Conservation (phyloP, 208 protist genomes). For the Endotrypanum monterogeii region DNA sequence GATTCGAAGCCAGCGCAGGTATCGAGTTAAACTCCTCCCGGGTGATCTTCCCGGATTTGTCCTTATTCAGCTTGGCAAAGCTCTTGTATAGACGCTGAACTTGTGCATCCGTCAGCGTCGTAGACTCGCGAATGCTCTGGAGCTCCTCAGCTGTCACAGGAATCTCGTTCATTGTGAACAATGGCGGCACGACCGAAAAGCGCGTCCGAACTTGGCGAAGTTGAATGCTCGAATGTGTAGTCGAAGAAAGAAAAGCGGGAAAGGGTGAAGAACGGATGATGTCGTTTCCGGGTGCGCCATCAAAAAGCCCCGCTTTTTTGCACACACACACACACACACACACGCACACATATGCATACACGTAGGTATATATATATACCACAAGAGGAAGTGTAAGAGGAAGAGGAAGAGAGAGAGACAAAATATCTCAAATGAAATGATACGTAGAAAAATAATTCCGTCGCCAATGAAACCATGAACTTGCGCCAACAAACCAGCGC, state of each 20-base stretch:
- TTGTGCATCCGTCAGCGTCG: conserved; percentile 80
- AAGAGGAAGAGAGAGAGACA: background rate
- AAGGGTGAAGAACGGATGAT: background rate
- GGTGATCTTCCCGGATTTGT: conserved; percentile 71
- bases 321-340: background rate
- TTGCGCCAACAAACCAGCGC: background rate
- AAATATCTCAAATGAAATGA: background rate
- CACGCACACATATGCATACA: too few species aligned
- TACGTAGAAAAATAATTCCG: background rate
- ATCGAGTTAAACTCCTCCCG: conserved; percentile 73
- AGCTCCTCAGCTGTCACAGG: conserved; percentile 63
- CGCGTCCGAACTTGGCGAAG: background rate
- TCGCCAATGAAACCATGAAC: too few species aligned
- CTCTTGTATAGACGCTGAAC: conserved; percentile 84
- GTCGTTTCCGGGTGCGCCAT: background rate
- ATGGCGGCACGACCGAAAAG: background rate
- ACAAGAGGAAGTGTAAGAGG: too few species aligned
- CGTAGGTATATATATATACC: too few species aligned
- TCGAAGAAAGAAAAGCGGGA: background rate
- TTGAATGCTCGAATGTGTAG: too few species aligned
- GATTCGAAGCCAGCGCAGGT: conserved; percentile 79
- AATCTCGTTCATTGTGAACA: conserved; percentile 35
- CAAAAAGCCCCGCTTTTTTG: background rate
- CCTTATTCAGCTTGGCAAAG: conserved; percentile 83
- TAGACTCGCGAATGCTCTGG: conserved; percentile 62